Evolutionary conservation across 495 filamentous ascomycete species (phyloP).

Genomic region (Bathelium albidoporum): DNA sequence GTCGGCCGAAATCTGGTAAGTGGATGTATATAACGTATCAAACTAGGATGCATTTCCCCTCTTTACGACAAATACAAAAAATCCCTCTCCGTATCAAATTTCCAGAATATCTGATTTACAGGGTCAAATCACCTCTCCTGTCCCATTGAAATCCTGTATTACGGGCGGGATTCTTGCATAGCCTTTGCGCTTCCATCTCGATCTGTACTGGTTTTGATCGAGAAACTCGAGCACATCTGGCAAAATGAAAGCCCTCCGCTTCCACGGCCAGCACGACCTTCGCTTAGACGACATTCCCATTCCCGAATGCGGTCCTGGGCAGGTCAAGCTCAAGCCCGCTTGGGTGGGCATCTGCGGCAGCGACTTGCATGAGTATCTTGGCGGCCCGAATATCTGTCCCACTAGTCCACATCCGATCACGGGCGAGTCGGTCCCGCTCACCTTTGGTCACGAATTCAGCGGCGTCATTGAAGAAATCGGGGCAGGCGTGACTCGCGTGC

Average conservation of each 20-base stretch:
- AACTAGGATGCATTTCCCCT: not conserved
- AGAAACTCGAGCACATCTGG: conserved; percentile 14
- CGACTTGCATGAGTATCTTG: conserved; percentile 52
- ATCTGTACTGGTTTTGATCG: no score
- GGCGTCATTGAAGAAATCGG: conserved; percentile 51
- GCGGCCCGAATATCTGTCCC: conserved; percentile 45
- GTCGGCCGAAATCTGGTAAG: not conserved
- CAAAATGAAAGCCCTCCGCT: conserved; percentile 32
- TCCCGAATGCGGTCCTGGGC: conserved; percentile 25
- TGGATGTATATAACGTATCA: not conserved
- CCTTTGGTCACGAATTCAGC: conserved; percentile 54
- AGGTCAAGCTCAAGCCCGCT: conserved; percentile 40
- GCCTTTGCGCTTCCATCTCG: no score
- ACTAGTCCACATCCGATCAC: conserved; percentile 49
- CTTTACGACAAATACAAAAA: not conserved
- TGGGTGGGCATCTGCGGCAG: conserved; percentile 51
- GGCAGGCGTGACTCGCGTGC: conserved; percentile 38
- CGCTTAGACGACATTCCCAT: conserved; percentile 30
- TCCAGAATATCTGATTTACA: no score
- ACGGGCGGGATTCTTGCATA: no score
- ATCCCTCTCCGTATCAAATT: no score
- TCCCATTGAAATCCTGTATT: not conserved
- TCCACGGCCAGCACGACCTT: conserved; percentile 31
- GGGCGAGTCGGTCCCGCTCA: conserved; percentile 44
- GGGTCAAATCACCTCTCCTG: no score